Conservation (phyloP, 371 early-diverging fungal species). For the Mortierella sp. region DNA sequence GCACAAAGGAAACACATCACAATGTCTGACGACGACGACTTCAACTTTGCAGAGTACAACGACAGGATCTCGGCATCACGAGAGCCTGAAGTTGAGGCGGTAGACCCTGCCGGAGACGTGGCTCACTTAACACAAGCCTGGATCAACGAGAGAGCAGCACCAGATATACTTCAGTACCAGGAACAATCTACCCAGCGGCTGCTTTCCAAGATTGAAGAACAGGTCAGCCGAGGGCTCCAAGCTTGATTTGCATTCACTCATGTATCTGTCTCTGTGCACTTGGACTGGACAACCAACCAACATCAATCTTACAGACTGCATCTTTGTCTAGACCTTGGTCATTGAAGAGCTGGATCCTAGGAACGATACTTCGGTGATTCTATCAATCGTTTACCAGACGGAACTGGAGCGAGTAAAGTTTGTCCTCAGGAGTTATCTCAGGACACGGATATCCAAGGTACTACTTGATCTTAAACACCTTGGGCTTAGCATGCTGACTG, state of each 20-base stretch:
- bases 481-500: neutral
- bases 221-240: conserved; percentile 55
- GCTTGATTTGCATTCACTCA: neutral
- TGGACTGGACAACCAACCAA: neutral
- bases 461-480: neutral
- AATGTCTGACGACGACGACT: conserved; percentile 33
- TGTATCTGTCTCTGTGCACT: neutral
- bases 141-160: conserved; percentile 87
- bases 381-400: conserved; percentile 79
- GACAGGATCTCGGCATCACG: conserved; percentile 26
- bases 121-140: conserved; percentile 73
- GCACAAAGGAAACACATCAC: neutral
- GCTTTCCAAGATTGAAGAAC: conserved; percentile 73
- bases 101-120: conserved; percentile 62
- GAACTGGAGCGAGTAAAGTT: conserved; percentile 90
- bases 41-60: conserved; percentile 3
- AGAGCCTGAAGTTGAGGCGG: conserved; percentile 23
- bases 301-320: neutral
- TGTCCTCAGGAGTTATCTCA: conserved; percentile 80
- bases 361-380: conserved; percentile 56
- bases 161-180: conserved; percentile 81
- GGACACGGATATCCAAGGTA: conserved; percentile 79
- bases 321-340: conserved; percentile 9
- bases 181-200: conserved; percentile 69
- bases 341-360: conserved; percentile 52